Evolutionary conservation across 495 filamentous ascomycete species (phyloP).

Genomic region (Aspergillus heteromorphus): DNA sequence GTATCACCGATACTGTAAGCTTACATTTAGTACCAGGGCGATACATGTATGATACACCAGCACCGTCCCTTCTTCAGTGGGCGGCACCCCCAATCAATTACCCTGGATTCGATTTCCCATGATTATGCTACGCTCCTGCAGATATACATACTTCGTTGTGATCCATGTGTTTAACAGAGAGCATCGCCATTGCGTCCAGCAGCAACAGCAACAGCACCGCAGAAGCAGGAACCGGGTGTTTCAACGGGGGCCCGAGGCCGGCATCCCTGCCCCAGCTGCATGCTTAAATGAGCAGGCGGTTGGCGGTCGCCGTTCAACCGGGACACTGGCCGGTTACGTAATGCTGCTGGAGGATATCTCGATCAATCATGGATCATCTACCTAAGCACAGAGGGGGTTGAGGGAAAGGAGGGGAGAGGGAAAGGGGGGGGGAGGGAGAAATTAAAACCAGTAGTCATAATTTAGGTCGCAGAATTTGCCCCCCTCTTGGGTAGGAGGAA

Average conservation of each 20-base stretch:
- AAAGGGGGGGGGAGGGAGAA: neutral
- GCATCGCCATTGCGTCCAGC: too few relatives aligned
- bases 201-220: neutral
- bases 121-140: too few relatives aligned
- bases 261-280: conserved; percentile 1
- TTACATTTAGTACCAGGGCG: neutral
- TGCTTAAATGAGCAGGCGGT: conserved; percentile 1
- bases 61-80: too few relatives aligned
- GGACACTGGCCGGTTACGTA: conserved; percentile 4
- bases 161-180: too few relatives aligned
- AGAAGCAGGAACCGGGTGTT: neutral
- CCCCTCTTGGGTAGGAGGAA: neutral
- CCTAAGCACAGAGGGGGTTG: too few relatives aligned
- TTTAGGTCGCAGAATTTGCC: neutral
- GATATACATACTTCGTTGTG: too few relatives aligned
- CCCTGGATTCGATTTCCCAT: too few relatives aligned
- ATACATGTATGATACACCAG: neutral
- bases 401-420: neutral
- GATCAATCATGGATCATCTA: too few relatives aligned
- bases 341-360: conserved; percentile 9
- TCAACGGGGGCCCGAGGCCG: too few relatives aligned
- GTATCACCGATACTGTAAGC: neutral
- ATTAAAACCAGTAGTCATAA: neutral
- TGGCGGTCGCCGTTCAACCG: neutral
- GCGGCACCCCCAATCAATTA: too few relatives aligned